Evolutionary conservation across 371 early-diverging fungal genomes (phyloP), one percentile per base, ranked within the genome.

Genomic region (Actinomucor elegans): DNA sequence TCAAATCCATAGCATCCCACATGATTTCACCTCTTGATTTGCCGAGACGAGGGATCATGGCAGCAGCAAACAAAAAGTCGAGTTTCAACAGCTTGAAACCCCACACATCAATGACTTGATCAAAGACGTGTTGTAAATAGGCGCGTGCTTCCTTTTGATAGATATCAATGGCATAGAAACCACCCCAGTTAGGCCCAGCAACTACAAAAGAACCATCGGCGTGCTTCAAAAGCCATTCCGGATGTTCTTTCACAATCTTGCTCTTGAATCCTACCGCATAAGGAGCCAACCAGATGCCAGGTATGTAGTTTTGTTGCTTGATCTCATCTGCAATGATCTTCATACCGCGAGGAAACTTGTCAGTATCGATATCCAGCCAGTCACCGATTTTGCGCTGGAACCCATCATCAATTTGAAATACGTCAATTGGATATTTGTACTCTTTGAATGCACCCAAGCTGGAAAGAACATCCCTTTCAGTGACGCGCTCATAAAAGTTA

Each of bases 371-470:
- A 4, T 67, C 72, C 10, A 84, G 56, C 84, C 84, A 84, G 38
- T 84, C 84, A 6, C 84, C 84, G 24, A 84, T 78, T 8, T 73
- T 67, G 0, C 73, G 64, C 40, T 75, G 66, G 45, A 70, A 84
- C 1, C 84, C 84, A 48, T 84, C 84, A 44, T 84, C 84, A 28
- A 84, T 79, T 50, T 84, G 84, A 44, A 84, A 79, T 7, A 81
- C 73, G 40, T 79, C 68, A 44, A 77, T 79, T 0, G 84, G 81
- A 55, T 79, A 81, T 2, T 57, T 52, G 26, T 71, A 52, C 4
- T 69, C 28, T 14, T 69, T 45, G 12, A 75, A 63, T 2, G 77
- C 73, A 0, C 55, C 32, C 15, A 84, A 44, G 18, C 81, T 81
- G 4, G 75, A 61, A 2, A 71, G 26, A 1, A 81, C 64, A 47